phyloP scores from a whole-genome alignment of 768 basidiomycete genomes.

The Xanthoconium purpureum region DNA sequence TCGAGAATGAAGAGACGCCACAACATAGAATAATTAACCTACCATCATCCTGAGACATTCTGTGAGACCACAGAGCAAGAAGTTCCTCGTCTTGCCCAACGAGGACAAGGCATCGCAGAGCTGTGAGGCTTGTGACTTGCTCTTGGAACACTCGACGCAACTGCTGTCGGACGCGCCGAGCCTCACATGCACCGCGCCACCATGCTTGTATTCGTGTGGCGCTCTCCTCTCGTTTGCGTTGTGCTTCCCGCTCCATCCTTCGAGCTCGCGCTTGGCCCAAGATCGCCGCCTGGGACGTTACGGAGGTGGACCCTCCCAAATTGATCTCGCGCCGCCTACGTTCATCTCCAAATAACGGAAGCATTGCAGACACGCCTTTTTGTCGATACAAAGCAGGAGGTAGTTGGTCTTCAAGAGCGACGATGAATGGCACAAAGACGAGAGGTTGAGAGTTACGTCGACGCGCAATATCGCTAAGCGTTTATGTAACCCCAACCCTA shows the following conservation, averaged over 20 bases:
- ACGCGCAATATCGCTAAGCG: background rate
- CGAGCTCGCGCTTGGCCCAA: slow-evolving; percentile 60
- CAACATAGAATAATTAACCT: background rate
- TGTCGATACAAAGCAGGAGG: background rate
- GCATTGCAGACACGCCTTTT: slow-evolving; percentile 20
- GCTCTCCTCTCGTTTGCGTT: slow-evolving; percentile 53
- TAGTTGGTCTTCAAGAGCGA: background rate
- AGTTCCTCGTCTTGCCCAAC: slow-evolving; percentile 42
- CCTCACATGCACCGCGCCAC: slow-evolving; percentile 57
- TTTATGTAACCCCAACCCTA: slow-evolving; percentile 21
- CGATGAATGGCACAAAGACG: background rate
- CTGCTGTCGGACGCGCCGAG: slow-evolving; percentile 39
- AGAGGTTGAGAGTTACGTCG: background rate
- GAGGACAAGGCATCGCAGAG: slow-evolving; percentile 63
- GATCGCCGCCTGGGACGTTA: slow-evolving; percentile 52
- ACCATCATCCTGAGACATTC: slow-evolving; percentile 21
- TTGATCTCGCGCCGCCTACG: slow-evolving; percentile 63
- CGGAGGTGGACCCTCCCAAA: slow-evolving; percentile 61
- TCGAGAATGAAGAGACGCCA: slow-evolving; percentile 1
- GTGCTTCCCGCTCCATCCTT: slow-evolving; percentile 54
- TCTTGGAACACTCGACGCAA: slow-evolving; percentile 49
- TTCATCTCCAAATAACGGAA: slow-evolving; percentile 51
- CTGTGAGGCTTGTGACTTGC: slow-evolving; percentile 52
- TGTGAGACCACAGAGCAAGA: slow-evolving; percentile 34
- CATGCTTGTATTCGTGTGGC: slow-evolving; percentile 64